Percentiles rank a stretch among this genome's conserved stretches.
Evolutionary conservation across 192 early-diverging fungal species (phyloP).

Genomic region (Fimicolochytrium jonesii): DNA sequence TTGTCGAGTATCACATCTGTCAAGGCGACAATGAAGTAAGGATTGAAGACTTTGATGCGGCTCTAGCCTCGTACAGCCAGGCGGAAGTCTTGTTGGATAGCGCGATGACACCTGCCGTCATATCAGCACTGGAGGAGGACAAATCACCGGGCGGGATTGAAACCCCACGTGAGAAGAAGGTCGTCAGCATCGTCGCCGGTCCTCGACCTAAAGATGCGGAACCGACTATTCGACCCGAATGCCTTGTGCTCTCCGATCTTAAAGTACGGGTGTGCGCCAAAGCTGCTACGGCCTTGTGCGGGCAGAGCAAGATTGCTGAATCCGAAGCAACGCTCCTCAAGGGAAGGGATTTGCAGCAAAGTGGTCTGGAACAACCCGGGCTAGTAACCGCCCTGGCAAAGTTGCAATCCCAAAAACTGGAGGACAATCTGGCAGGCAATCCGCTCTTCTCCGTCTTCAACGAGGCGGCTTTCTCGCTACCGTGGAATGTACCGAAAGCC

Average conservation of each 20-base stretch:
- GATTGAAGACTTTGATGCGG: constrained; percentile 33
- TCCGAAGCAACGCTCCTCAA: constrained; percentile 29
- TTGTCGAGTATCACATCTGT: constrained; percentile 28
- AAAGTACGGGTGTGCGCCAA: constrained; percentile 18
- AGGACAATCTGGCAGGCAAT: constrained; percentile 17
- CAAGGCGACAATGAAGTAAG: constrained; percentile 50
- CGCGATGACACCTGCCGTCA: constrained; percentile 50
- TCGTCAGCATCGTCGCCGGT: too few species aligned
- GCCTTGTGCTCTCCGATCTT: constrained; percentile 38
- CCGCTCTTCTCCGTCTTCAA: constrained; percentile 37
- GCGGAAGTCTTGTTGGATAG: constrained; percentile 46
- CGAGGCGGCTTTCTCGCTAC: constrained; percentile 47
- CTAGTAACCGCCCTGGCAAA: too few species aligned
- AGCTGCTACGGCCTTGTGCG: constrained; percentile 27
- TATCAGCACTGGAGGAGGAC: too few species aligned
- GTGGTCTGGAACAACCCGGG: too few species aligned
- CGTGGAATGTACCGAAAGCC: constrained; percentile 29
- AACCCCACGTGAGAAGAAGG: constrained; percentile 49
- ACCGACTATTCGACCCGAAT: constrained; percentile 28
- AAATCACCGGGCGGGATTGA: constrained; percentile 34
- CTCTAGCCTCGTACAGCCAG: constrained; percentile 42
- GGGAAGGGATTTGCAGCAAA: constrained; percentile 18
- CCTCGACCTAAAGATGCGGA: too few species aligned
- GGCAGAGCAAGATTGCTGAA: constrained; percentile 32
- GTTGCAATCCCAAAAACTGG: constrained; percentile 25